Conservation (phyloP, 345 rosid species). For the Lepidium sativum region DNA sequence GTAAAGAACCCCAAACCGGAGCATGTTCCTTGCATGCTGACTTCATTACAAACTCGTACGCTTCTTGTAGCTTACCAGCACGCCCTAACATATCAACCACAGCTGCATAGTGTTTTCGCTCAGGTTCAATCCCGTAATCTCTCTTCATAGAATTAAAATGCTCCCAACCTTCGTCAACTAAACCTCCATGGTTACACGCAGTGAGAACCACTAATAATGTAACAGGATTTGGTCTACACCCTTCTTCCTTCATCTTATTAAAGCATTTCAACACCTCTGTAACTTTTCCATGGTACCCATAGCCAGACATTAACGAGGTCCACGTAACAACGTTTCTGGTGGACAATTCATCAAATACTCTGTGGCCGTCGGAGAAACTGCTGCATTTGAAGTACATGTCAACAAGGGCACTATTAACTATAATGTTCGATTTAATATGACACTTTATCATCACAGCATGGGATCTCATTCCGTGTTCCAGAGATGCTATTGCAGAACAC, state of each 20-base stretch:
- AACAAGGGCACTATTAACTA: slow-evolving; percentile 52
- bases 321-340: slow-evolving; percentile 51
- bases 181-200: slow-evolving; percentile 74
- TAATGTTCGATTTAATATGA: slow-evolving; percentile 37
- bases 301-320: slow-evolving; percentile 68
- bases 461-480: slow-evolving; percentile 52
- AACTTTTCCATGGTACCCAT: slow-evolving; percentile 58
- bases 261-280: slow-evolving; percentile 54
- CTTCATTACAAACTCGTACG: slow-evolving; percentile 45
- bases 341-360: slow-evolving; percentile 33
- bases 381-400: slow-evolving; percentile 82
- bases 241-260: slow-evolving; percentile 46
- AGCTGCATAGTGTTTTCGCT: slow-evolving; percentile 57
- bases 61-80: slow-evolving; percentile 59
- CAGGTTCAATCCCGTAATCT: slow-evolving; percentile 50
- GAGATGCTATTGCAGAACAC: slow-evolving; percentile 46
- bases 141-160: slow-evolving; percentile 47
- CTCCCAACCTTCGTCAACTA: slow-evolving; percentile 46
- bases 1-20: slow-evolving; percentile 63
- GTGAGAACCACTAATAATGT: slow-evolving; percentile 60
- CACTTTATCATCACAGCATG: slow-evolving; percentile 52
- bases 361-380: slow-evolving; percentile 39
- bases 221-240: slow-evolving; percentile 52
- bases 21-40: slow-evolving; percentile 54
- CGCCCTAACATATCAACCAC: slow-evolving; percentile 66